Evolutionary conservation across 192 early-diverging fungal genomes (phyloP), one percentile per base, ranked within the genome.

Genomic region (Nowakowskiella sp.): DNA sequence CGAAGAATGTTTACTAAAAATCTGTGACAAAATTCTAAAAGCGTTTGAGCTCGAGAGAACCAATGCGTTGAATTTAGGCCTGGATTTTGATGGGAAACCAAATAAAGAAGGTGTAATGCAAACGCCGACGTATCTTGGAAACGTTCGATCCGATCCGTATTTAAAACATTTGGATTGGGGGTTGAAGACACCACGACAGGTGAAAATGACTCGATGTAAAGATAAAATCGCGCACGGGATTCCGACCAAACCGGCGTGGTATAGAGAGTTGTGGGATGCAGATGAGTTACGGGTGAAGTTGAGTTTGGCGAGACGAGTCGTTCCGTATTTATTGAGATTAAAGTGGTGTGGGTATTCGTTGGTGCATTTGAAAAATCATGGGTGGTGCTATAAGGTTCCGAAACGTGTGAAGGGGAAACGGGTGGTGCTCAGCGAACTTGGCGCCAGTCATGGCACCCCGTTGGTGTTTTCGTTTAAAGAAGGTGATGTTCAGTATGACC

Each of bases 371-470:
- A 34, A 28, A 2, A 27, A 53, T 5, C 63, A 79, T 49, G 92
- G 93, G 9, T 96, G 95, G 95, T 83, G 81, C 23, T 98, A 80
- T 62, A 66, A 73, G 23, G 83, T 87, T 7, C 81, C 86, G 0
- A 52, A 36, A n/a, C 44, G 34, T 2, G 65, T 82, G 44, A 61
- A 58, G 22, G 23, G 49, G 1, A 51, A 36, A 13, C n/a, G n/a
- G n/a, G n/a, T n/a, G n/a, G n/a, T n/a, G n/a, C n/a, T n/a, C n/a
- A n/a, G n/a, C n/a, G n/a, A n/a, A n/a, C n/a, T n/a, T n/a, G n/a
- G n/a, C n/a, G n/a, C n/a, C n/a, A n/a, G n/a, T n/a, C n/a, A n/a
- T n/a, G n/a, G n/a, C n/a, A n/a, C n/a, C n/a, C n/a, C n/a, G n/a
- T n/a, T n/a, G n/a, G n/a, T n/a, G n/a, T n/a, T n/a, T n/a, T n/a